These are phyloP conservation scores for Colletotrichum siamense DNA, from an alignment of 2,329 filamentous ascomycete species.

Conservation along the genomic window DNA sequence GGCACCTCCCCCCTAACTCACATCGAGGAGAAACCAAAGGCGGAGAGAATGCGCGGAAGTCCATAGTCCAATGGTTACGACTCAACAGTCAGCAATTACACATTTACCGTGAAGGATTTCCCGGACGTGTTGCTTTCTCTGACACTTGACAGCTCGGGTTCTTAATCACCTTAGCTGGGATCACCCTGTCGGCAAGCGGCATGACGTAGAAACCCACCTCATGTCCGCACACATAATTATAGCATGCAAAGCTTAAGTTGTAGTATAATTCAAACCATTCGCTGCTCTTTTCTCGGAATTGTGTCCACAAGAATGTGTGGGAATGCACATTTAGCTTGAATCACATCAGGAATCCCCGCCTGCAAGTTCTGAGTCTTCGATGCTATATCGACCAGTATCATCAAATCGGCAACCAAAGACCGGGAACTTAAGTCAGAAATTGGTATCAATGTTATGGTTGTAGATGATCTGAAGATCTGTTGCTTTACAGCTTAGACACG, in stretches of 20 bases:
- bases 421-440: accelerated
- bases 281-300: neutral
- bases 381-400: neutral
- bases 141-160: neutral
- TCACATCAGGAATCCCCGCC: neutral
- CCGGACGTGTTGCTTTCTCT: neutral
- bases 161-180: neutral
- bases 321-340: neutral
- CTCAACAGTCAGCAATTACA: neutral
- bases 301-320: neutral
- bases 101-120: accelerated
- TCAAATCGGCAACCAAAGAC: neutral
- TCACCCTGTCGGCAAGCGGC: neutral
- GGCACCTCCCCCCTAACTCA: neutral
- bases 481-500: neutral
- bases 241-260: neutral
- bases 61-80: accelerated
- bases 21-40: neutral
- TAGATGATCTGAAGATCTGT: too few species aligned
- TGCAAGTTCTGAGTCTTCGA: neutral
- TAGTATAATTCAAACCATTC: neutral
- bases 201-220: neutral
- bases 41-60: neutral
- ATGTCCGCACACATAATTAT: neutral
- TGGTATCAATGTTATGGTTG: neutral